phyloP scores from a whole-genome alignment of 2,329 filamentous ascomycete species.

The Sphaceloma murrayae region DNA sequence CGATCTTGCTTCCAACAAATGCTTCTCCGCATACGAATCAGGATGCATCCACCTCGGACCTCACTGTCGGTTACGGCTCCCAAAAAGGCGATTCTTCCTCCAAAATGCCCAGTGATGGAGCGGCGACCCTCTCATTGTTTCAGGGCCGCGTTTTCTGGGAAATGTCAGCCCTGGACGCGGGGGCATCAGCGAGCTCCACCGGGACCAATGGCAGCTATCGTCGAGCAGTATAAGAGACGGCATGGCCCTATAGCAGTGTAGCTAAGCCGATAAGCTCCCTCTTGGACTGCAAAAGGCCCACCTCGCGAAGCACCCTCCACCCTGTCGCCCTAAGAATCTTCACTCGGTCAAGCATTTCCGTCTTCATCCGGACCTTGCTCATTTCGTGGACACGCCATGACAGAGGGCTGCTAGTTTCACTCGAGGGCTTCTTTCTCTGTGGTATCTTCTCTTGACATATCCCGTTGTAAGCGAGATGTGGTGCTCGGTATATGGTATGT shows the following conservation, averaged over 20 bases:
- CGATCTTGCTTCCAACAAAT: too few relatives aligned
- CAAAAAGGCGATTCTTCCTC: background rate
- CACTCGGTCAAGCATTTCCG: slow-evolving; percentile 3
- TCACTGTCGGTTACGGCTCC: too few relatives aligned
- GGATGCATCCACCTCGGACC: too few relatives aligned
- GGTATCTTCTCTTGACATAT: too few relatives aligned
- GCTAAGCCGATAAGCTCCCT: slow-evolving; percentile 1
- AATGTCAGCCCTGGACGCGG: background rate
- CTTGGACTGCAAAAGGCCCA: background rate
- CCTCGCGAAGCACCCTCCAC: background rate
- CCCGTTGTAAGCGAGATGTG: too few relatives aligned
- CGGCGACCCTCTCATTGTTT: slow-evolving; percentile 8
- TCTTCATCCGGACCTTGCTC: slow-evolving; percentile 4
- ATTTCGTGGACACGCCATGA: background rate
- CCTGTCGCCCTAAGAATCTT: background rate
- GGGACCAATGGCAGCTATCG: background rate
- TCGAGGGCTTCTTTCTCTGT: too few relatives aligned
- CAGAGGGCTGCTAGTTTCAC: background rate
- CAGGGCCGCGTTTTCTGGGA: slow-evolving; percentile 11
- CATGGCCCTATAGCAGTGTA: slow-evolving; percentile 10
- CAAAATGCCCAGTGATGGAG: background rate
- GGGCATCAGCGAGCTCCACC: background rate
- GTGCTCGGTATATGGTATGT: too few relatives aligned
- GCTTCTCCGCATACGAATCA: too few relatives aligned
- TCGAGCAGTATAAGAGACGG: background rate